Evolutionary conservation across 2,329 filamentous ascomycete species (phyloP).

Genomic region (Chaetothyriales sp.): DNA sequence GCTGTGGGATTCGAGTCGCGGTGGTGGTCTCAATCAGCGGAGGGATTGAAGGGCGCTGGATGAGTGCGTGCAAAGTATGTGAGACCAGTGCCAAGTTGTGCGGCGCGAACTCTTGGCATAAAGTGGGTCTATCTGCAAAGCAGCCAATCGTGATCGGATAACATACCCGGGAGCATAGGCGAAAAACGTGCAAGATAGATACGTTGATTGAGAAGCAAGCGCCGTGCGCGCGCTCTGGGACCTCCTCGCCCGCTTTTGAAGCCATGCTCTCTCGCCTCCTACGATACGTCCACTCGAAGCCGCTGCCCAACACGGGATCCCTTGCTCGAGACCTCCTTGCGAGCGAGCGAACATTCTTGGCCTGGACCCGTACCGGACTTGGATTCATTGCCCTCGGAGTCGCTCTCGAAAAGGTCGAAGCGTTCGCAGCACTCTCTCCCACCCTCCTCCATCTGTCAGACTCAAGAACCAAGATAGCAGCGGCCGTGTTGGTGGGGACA

Average conservation of each 20-base stretch:
- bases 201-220: background rate
- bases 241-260: background rate
- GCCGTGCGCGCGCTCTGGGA: no score
- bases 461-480: conserved; percentile 22
- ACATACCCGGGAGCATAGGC: background rate
- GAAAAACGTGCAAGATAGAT: background rate
- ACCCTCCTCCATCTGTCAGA: conserved; percentile 7
- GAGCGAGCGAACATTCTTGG: conserved; percentile 38
- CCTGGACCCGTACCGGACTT: conserved; percentile 38
- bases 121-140: background rate
- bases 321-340: conserved; percentile 40
- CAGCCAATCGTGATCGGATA: background rate
- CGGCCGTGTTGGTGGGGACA: conserved; percentile 30
- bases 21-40: background rate
- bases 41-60: background rate
- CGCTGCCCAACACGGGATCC: conserved; percentile 32
- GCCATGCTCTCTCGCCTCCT: conserved; percentile 4
- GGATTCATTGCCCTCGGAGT: conserved; percentile 39
- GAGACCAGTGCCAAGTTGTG: background rate
- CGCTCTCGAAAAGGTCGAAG: conserved; percentile 31
- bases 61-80: background rate
- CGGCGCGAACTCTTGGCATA: background rate
- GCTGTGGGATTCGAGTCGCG: background rate
- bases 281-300: conserved; percentile 3
- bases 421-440: conserved; percentile 7